A percentile compares a stretch with the other conserved stretches of the same genome.
Evolutionary conservation across 257 asterid species (phyloP).

Genomic region (Solanum verrucosum): DNA sequence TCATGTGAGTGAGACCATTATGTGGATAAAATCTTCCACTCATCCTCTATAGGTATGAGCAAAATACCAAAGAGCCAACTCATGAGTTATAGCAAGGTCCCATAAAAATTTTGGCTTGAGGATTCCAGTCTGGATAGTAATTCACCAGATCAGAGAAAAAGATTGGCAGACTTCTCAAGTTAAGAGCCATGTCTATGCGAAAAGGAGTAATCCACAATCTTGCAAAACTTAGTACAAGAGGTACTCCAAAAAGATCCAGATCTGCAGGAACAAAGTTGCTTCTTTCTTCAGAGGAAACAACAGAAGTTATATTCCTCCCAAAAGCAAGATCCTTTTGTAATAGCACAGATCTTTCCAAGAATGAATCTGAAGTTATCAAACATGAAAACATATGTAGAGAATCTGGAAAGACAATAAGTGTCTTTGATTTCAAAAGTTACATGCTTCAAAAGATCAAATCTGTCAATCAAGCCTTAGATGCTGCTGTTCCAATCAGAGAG

Average conservation of each 20-base stretch:
- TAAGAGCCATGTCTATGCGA: neutral
- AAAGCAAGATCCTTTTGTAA: neutral
- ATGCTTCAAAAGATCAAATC: slow-evolving; percentile 26
- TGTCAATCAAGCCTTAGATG: slow-evolving; percentile 42
- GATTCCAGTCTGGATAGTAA: neutral
- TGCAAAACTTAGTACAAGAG: neutral
- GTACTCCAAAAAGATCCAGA: neutral
- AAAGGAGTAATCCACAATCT: neutral
- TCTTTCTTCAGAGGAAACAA: neutral
- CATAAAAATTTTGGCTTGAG: neutral
- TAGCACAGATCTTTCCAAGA: neutral
- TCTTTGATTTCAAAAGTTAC: slow-evolving; percentile 26
- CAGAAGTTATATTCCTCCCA: neutral
- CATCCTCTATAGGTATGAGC: neutral
- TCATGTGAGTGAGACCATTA: neutral
- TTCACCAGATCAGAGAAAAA: neutral
- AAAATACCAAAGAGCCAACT: neutral
- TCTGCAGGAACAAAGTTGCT: neutral
- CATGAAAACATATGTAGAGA: neutral
- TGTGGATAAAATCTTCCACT: neutral
- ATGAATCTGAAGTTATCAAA: neutral
- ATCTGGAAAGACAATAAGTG: neutral
- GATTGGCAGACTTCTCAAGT: neutral
- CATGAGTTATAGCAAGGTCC: neutral
- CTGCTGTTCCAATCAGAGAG: slow-evolving; percentile 18